Evolutionary conservation across 306 rosid species (phyloP).

Genomic region (Cercis canadensis): DNA sequence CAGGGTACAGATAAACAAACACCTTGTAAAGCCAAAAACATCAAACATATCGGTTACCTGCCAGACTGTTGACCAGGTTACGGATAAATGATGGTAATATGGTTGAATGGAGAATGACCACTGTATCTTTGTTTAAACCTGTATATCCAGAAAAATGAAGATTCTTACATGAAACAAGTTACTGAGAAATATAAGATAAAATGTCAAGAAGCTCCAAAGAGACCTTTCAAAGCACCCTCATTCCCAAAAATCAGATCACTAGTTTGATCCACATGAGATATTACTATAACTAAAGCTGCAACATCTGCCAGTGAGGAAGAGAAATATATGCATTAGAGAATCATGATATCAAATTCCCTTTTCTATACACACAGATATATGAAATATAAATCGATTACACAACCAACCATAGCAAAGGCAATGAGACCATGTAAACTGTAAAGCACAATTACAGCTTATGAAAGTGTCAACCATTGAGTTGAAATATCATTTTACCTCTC

Average conservation of each 20-base stretch:
- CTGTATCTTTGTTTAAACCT: slow-evolving; percentile 72
- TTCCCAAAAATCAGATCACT: slow-evolving; percentile 58
- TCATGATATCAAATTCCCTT: background rate
- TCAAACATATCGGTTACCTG: slow-evolving; percentile 56
- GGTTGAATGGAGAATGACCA: slow-evolving; percentile 64
- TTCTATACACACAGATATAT: too few species aligned
- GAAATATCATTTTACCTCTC: slow-evolving; percentile 58
- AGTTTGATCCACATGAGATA: slow-evolving; percentile 56
- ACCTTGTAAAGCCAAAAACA: slow-evolving; percentile 31
- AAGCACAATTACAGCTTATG: slow-evolving; percentile 26
- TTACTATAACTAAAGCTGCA: slow-evolving; percentile 65
- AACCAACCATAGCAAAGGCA: slow-evolving; percentile 31
- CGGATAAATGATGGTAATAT: slow-evolving; percentile 51
- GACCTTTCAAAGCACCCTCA: slow-evolving; percentile 61
- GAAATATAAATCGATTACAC: slow-evolving; percentile 10
- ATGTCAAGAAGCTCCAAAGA: slow-evolving; percentile 37
- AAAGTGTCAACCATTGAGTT: slow-evolving; percentile 30
- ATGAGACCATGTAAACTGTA: background rate
- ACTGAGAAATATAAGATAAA: slow-evolving; percentile 25
- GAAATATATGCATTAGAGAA: slow-evolving; percentile 32
- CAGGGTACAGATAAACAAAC: slow-evolving; percentile 26
- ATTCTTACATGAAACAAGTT: slow-evolving; percentile 36
- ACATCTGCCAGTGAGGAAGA: slow-evolving; percentile 63
- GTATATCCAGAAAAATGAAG: slow-evolving; percentile 40
- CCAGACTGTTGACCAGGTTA: slow-evolving; percentile 56